A percentile compares a stretch with the other conserved stretches of the same genome.
These are phyloP conservation scores for Pouteria campechiana DNA, from an alignment of 179 eudicot genomes.

Conservation along the genomic window DNA sequence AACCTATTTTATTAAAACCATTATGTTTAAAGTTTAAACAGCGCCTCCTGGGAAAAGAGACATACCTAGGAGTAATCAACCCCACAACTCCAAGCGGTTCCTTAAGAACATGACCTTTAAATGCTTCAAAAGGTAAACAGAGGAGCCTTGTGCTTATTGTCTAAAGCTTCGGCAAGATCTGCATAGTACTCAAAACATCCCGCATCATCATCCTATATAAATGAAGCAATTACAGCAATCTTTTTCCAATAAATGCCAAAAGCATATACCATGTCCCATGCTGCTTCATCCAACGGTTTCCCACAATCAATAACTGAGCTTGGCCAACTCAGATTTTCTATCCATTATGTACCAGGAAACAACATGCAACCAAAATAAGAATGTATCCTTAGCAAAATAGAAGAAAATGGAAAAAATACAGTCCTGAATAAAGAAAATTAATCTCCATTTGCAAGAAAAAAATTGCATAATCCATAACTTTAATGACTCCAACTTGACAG, in stretches of 20 bases:
- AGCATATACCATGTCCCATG: conserved; percentile 89
- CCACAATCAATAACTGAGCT: conserved; percentile 73
- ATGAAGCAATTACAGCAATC: conserved; percentile 4
- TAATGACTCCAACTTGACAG: too few species aligned
- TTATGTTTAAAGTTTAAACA: too few species aligned
- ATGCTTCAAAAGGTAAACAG: conserved; percentile 81
- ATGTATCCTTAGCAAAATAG: too few species aligned
- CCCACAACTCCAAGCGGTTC: conserved; percentile 97
- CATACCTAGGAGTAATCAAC: conserved; percentile 97
- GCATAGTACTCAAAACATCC: conserved; percentile 93
- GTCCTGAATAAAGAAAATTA: not conserved
- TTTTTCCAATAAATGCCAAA: not conserved
- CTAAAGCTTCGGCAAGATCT: conserved; percentile 88
- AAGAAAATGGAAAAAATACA: conserved; percentile 3
- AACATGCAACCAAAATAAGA: too few species aligned
- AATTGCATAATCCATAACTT: too few species aligned
- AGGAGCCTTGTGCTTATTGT: conserved; percentile 76
- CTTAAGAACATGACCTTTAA: conserved; percentile 68
- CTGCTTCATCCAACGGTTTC: conserved; percentile 83
- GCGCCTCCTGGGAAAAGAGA: too few species aligned
- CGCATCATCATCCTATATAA: conserved; percentile 86
- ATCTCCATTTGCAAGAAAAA: too few species aligned
- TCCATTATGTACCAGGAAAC: conserved; percentile 77
- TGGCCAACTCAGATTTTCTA: conserved; percentile 57
- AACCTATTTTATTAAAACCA: too few species aligned